These are phyloP conservation scores for Fusarium coicis DNA, from an alignment of 2,329 filamentous ascomycete species.

Conservation along the genomic window DNA sequence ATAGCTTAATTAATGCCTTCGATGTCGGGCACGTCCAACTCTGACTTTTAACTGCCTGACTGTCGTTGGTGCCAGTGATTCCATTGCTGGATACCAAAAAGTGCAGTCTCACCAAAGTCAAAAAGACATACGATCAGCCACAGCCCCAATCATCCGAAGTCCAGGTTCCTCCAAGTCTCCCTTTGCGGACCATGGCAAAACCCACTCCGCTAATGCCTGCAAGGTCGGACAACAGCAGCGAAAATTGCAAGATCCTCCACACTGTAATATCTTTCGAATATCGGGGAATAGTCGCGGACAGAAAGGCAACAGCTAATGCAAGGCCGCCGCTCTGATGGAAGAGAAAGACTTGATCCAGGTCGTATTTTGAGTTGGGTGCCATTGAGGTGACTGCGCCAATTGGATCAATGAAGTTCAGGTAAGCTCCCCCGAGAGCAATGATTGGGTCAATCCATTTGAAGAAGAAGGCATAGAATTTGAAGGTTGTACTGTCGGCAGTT, in stretches of 20 bases:
- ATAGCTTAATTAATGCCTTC: background rate
- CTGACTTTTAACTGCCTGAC: background rate
- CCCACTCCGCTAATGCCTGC: background rate
- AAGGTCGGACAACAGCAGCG: background rate
- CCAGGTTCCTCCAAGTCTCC: background rate
- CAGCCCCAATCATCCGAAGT: background rate
- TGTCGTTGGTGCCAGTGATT: accelerated
- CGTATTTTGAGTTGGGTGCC: background rate
- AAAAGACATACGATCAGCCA: background rate
- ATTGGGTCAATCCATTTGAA: background rate
- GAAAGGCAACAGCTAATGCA: background rate
- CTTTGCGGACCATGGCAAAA: background rate
- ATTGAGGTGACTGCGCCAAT: background rate
- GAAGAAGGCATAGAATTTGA: background rate
- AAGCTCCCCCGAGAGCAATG: background rate
- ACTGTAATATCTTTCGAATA: background rate
- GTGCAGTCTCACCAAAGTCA: background rate
- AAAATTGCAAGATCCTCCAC: background rate
- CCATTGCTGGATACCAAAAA: background rate
- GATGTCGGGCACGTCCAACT: background rate
- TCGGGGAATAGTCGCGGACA: background rate
- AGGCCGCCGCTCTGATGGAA: background rate
- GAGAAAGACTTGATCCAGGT: background rate
- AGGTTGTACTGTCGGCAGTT: background rate
- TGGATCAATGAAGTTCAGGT: background rate